phyloP scores from a whole-genome alignment of 257 asterid species.

The Solanum arcanum region DNA sequence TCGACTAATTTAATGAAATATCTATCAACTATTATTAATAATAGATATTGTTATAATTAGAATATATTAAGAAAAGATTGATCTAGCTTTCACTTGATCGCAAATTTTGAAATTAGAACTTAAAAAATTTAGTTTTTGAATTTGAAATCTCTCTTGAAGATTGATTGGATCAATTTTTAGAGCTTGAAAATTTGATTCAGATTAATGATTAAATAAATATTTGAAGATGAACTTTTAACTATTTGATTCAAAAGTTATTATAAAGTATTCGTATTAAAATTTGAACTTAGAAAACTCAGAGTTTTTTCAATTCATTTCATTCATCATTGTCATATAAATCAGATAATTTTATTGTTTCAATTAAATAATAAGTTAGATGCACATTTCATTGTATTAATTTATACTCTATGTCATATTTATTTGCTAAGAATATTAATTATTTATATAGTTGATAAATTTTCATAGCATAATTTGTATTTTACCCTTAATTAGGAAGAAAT shows the following conservation, averaged over 20 bases:
- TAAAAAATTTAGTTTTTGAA: too few relatives aligned
- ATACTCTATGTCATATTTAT: neutral
- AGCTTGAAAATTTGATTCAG: neutral
- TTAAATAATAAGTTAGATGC: neutral
- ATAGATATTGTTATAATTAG: neutral
- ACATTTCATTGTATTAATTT: neutral
- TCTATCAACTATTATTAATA: neutral
- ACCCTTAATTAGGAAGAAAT: neutral
- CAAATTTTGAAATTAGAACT: neutral
- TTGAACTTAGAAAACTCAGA: neutral
- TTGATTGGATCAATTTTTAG: rapidly evolving
- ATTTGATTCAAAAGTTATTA: neutral
- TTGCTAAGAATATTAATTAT: neutral
- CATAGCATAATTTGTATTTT: neutral
- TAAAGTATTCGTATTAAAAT: neutral
- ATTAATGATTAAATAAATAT: too few relatives aligned
- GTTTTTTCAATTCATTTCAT: neutral
- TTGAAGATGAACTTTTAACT: neutral
- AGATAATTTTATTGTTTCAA: too few relatives aligned
- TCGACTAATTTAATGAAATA: neutral
- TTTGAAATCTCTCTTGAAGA: neutral
- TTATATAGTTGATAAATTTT: neutral
- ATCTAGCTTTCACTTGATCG: neutral
- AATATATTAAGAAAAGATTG: neutral
- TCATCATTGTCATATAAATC: too few relatives aligned